Evolutionary conservation across 2,329 filamentous ascomycete species (phyloP), one percentile per base, ranked within the genome.

Genomic region (Fusarium keratoplasticum): DNA sequence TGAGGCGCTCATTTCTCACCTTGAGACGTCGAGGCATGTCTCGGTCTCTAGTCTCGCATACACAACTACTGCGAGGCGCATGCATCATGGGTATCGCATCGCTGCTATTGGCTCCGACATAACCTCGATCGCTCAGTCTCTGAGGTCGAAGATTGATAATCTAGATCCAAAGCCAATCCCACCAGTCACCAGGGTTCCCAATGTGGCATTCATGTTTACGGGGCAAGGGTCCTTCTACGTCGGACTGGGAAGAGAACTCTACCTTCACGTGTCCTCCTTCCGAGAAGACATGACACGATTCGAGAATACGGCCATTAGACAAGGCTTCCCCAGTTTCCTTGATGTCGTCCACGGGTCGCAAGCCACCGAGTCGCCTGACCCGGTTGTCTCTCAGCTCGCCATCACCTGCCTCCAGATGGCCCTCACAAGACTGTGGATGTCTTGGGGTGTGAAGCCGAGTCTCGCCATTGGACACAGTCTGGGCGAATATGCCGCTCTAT

Each of bases 61-160:
- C 81, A 92, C 90, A 1, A 91, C 90, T 1, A 93, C 91, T 6
- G 93, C 92, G 16, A 87, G 91, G 25, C 87, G 88, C 52, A 87
- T 90, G 13, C 91, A 92, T 71, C 88, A 91, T 80, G 84, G 87
- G 74, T 89, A 87, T 83, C 86, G 89, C 54, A 85, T 89, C 79
- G 86, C 85, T 47, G 84, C 88, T 50, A 80, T 84, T 5, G 87
- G 73, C 1, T 62, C 69, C 13, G 69, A 74, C 11, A 18, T 61
- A 5, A 4, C 52, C 2, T 69, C 71, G 1, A 64, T 78, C 44
- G 20, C 27, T 25, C 69, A 68, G 25, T 57, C 61, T 1, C 35
- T 77, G 1, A 67, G 59, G 10, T 57, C 55, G 2, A 73, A 70
- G 16, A 18, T 76, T 6, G 44, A 33, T 5, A 55, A n/a, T 1